Percentiles rank a stretch among this genome's conserved stretches.
Evolutionary conservation across 208 protist species (phyloP).

Genomic region (Trichomonas tenax): DNA sequence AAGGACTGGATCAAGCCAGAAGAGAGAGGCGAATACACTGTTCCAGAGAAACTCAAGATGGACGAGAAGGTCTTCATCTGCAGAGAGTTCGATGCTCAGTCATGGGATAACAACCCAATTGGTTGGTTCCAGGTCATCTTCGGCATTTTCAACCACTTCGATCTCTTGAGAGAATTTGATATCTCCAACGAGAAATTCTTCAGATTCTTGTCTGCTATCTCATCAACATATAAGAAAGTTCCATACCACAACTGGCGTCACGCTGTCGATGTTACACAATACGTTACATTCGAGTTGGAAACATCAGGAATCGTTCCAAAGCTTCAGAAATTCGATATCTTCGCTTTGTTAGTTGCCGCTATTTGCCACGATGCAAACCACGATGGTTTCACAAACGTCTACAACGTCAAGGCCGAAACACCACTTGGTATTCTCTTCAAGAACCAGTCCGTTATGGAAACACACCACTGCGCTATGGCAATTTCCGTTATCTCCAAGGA

Average conservation of each 20-base stretch:
- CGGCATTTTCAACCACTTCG: conserved; percentile 14
- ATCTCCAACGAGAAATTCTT: not conserved
- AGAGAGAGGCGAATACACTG: not conserved
- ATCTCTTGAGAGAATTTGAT: conserved; percentile 23
- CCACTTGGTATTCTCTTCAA: conserved; percentile 60
- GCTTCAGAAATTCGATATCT: conserved; percentile 51
- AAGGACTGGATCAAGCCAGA: not conserved
- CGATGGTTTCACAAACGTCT: conserved; percentile 83
- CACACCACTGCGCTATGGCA: conserved; percentile 42
- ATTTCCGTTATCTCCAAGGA: conserved; percentile 29
- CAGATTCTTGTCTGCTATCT: conserved; percentile 15
- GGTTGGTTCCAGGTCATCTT: not conserved
- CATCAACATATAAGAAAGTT: conserved; percentile 29
- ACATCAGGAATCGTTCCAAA: conserved; percentile 45
- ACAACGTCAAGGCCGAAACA: conserved; percentile 65
- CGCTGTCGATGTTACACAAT: conserved; percentile 53
- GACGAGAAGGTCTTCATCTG: not conserved
- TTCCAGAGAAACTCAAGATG: not conserved
- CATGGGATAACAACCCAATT: not conserved
- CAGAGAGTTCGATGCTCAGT: not conserved
- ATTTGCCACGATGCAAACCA: conserved; percentile 87
- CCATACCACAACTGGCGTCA: conserved; percentile 58
- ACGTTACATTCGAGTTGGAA: conserved; percentile 35
- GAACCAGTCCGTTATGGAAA: conserved; percentile 49
- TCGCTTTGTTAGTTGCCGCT: conserved; percentile 63